Percentiles rank a stretch among this genome's conserved stretches.
These are phyloP conservation scores for Piromyces finnis DNA, from an alignment of 192 early-diverging fungal genomes.

Conservation along the genomic window DNA sequence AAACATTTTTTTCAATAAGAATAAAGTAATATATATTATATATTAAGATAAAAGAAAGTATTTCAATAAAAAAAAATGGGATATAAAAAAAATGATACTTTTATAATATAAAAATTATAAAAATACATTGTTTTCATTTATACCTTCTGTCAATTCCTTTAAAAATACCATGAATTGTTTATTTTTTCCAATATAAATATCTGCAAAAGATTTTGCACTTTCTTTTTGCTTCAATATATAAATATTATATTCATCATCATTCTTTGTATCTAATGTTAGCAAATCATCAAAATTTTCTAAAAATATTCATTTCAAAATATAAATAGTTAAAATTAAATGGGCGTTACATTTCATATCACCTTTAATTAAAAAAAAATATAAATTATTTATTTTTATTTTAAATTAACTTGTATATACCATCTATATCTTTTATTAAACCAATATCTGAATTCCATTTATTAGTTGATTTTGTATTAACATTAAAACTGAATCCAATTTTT, in stretches of 20 bases:
- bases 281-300: not conserved
- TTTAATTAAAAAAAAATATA: too few species aligned
- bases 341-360: too few species aligned
- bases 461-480: not conserved
- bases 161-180: not conserved
- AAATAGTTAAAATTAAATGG: too few species aligned
- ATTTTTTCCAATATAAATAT: not conserved
- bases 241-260: not conserved
- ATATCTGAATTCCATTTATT: not conserved
- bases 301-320: too few species aligned
- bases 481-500: not conserved
- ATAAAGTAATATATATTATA: too few species aligned
- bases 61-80: too few species aligned
- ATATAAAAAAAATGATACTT: too few species aligned
- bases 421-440: not conserved
- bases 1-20: too few species aligned
- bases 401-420: not conserved
- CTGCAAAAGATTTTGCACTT: not conserved
- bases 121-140: too few species aligned
- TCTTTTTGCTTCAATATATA: not conserved
- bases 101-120: too few species aligned
- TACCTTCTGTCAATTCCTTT: not conserved
- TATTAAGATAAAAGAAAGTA: too few species aligned
- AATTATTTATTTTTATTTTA: too few species aligned
- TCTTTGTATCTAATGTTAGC: not conserved